Evolutionary conservation across 305 asterid genomes (phyloP).

Genomic region (Salvia sclarea): DNA sequence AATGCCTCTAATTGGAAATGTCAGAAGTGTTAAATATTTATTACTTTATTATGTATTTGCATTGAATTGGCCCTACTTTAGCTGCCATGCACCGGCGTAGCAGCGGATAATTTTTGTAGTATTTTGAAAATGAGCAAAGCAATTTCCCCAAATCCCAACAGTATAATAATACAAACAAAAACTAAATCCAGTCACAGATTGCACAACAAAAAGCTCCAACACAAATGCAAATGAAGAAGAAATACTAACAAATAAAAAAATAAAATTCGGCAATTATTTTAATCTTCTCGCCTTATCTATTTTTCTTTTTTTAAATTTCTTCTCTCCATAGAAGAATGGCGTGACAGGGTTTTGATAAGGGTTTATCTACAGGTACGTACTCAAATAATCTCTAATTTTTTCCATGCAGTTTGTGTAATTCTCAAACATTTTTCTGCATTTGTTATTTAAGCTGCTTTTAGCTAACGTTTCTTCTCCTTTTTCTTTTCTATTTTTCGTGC

Average conservation of each 20-base stretch:
- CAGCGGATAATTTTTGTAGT: background rate
- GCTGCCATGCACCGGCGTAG: background rate
- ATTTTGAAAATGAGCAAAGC: background rate
- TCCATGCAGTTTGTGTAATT: slow-evolving; percentile 32
- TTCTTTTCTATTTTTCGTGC: too few relatives aligned
- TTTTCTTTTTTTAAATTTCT: background rate
- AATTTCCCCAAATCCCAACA: background rate
- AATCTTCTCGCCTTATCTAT: slow-evolving; percentile 55
- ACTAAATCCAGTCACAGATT: too few relatives aligned
- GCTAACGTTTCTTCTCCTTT: background rate
- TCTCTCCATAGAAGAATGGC: slow-evolving; percentile 40
- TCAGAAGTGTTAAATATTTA: too few relatives aligned
- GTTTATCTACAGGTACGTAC: slow-evolving; percentile 43
- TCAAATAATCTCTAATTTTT: background rate
- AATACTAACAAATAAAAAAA: too few relatives aligned
- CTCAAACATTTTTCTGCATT: slow-evolving; percentile 23
- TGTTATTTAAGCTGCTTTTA: too few relatives aligned
- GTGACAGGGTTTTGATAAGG: slow-evolving; percentile 38
- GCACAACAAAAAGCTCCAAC: too few relatives aligned
- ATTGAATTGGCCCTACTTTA: too few relatives aligned
- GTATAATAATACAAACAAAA: too few relatives aligned
- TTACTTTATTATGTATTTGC: too few relatives aligned
- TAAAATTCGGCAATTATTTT: slow-evolving; percentile 6
- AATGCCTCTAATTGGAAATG: too few relatives aligned
- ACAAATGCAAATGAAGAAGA: background rate